Conservation (phyloP, 495 filamentous ascomycete genomes). For the Paragyromitra xinjiangensis region DNA sequence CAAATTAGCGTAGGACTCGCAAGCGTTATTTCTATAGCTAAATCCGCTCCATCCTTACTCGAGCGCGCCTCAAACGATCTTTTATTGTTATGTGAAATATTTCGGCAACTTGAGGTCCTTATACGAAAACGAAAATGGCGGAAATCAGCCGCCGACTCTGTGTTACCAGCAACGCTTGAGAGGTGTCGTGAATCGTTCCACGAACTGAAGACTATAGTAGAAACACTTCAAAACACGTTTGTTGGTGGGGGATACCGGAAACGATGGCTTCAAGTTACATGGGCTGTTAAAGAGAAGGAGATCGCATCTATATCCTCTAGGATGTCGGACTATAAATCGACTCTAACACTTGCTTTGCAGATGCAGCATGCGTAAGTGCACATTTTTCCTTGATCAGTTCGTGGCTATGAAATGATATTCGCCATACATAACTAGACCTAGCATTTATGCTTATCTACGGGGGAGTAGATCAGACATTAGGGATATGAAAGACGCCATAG, state of each 20-base stretch:
- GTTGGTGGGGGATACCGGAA: not conserved
- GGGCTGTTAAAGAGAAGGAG: not conserved
- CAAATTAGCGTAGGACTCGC: not conserved
- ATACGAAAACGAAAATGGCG: not conserved
- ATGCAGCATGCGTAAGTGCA: constrained; percentile 7
- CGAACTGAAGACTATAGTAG: not conserved
- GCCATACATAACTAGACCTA: too few species aligned
- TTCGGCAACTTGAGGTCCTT: not conserved
- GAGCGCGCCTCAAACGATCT: not conserved
- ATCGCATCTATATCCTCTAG: not conserved
- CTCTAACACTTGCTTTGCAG: constrained; percentile 2
- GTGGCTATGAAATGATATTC: too few species aligned
- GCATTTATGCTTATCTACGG: too few species aligned
- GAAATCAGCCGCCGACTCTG: not conserved
- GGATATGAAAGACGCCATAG: constrained; percentile 3
- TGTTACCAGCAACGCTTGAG: not conserved
- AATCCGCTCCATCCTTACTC: not conserved
- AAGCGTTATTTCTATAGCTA: not conserved
- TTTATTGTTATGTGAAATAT: not conserved
- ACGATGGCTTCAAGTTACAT: constrained; percentile 3
- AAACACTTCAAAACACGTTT: not conserved
- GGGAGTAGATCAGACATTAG: not conserved
- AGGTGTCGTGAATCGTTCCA: not conserved
- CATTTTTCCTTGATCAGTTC: too few species aligned
- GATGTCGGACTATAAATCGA: not conserved